Evolutionary conservation across 768 basidiomycete genomes (phyloP).

Genomic region (Lentinula lateritia): DNA sequence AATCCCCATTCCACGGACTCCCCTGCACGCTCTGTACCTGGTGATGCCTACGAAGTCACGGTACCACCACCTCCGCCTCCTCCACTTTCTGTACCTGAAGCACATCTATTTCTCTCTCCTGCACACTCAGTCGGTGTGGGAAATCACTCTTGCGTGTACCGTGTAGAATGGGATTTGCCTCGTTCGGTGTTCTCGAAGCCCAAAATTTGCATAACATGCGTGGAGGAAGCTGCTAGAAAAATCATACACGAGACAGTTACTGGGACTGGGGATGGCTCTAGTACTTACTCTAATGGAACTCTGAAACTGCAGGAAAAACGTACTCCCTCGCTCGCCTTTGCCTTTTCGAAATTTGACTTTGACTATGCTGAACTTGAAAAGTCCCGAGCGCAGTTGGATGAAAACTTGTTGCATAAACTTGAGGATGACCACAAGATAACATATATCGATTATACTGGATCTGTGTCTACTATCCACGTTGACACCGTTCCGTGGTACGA

Average conservation of each 20-base stretch:
- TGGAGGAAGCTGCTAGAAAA: slow-evolving; percentile 13
- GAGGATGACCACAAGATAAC: background rate
- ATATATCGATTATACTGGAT: background rate
- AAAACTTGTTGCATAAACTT: background rate
- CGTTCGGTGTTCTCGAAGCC: slow-evolving; percentile 28
- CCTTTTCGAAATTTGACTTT: background rate
- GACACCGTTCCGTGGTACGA: background rate
- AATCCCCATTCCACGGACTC: slow-evolving; percentile 23
- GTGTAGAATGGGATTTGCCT: slow-evolving; percentile 49
- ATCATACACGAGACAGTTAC: background rate
- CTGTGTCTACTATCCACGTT: background rate
- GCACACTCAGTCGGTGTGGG: slow-evolving; percentile 33
- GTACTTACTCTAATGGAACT: background rate
- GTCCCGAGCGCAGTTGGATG: background rate
- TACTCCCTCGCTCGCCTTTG: background rate
- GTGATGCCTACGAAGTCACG: slow-evolving; percentile 12
- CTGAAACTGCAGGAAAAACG: background rate
- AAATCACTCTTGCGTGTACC: slow-evolving; percentile 47
- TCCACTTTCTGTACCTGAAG: slow-evolving; percentile 21
- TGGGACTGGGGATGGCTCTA: background rate
- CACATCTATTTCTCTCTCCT: slow-evolving; percentile 45
- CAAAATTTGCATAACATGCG: slow-evolving; percentile 32
- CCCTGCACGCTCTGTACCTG: slow-evolving; percentile 13
- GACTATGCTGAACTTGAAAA: background rate
- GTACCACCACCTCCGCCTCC: slow-evolving; percentile 14